Percentiles rank a stretch among this genome's conserved stretches.
phyloP scores from a whole-genome alignment of 345 rosid genomes.

The Heritiera fomes region DNA sequence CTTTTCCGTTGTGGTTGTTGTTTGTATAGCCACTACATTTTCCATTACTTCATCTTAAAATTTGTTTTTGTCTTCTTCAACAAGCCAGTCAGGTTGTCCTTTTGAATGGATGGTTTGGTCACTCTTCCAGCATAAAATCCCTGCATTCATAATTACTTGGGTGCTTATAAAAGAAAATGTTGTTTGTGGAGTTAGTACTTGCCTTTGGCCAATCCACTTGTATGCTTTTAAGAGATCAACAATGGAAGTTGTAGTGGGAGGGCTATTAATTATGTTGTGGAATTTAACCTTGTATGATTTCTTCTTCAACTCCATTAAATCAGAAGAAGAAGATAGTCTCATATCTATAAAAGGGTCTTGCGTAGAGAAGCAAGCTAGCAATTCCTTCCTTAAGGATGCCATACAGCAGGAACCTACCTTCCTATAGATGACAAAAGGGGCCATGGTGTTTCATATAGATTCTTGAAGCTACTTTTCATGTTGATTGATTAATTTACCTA shows the following conservation, averaged over 20 bases:
- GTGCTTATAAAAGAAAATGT: neutral
- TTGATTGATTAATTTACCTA: slow-evolving; percentile 11
- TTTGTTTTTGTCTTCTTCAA: neutral
- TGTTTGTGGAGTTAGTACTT: slow-evolving; percentile 1
- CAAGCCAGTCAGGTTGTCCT: neutral
- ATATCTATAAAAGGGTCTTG: neutral
- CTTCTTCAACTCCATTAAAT: slow-evolving; percentile 9
- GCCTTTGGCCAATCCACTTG: neutral
- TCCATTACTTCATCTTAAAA: neutral
- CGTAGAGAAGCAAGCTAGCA: slow-evolving; percentile 15
- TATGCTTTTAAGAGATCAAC: neutral
- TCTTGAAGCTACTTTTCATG: slow-evolving; percentile 29
- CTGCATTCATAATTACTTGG: neutral
- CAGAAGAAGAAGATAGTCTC: neutral
- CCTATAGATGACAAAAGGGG: slow-evolving; percentile 28
- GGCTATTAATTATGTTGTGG: slow-evolving; percentile 11
- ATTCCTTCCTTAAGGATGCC: slow-evolving; percentile 9
- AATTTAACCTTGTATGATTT: slow-evolving; percentile 22
- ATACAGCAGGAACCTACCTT: slow-evolving; percentile 25
- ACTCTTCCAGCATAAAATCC: neutral
- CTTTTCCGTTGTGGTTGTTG: neutral
- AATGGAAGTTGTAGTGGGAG: slow-evolving; percentile 12
- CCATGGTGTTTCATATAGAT: slow-evolving; percentile 24
- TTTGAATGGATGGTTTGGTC: neutral
- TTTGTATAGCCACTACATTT: neutral